Evolutionary conservation across 2,329 filamentous ascomycete species (phyloP), one percentile per base, ranked within the genome.

Genomic region (Fusarium temperatum): DNA sequence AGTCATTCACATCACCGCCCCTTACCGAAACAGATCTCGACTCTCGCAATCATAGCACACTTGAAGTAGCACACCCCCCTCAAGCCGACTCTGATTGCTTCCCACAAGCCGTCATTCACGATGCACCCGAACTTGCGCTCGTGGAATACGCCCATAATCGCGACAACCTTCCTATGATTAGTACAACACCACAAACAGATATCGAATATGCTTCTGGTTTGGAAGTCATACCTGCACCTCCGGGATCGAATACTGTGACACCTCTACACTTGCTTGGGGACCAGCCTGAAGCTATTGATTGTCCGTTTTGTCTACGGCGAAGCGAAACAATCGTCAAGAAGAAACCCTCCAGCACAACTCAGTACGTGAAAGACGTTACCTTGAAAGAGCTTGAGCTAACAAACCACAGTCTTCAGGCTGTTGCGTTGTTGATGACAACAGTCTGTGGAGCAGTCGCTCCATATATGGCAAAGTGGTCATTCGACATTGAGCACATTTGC

Each of bases 381-480:
- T 9, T 5, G 8, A 17, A 0, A 6, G 9, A 6, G 2, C 3
- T 22, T 20, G 14, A 4, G 13, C 58, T 61, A 6, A 61, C n/a
- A 11, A 15, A 1, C 1, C 0, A 1, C 8, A 61, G 58, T 15
- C 17, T 55, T 1, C 58, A 61, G 26, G 58, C 58, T 3, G 58
- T 61, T 18, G 58, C 58, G 6, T 6, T 61, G 1, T 3, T 61
- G 4, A 61, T 61, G 58, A 61, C 58, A 2, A 61, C 58, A 35
- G 58, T 61, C 1, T 54, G 47, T 35, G 58, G 58, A 28, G 58
- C 47, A 35, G 36, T 53, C 6, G 58, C 58, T 18, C 58, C 58
- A 9, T 61, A 61, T 7, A 61, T 61, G 35, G 58, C 58, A 6
- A 41, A 61, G 58, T 61, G 58, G 47, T 61, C 58, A 10, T 61